Conservation (phyloP, 2,329 filamentous ascomycete species). For the Colletotrichum cereale region DNA sequence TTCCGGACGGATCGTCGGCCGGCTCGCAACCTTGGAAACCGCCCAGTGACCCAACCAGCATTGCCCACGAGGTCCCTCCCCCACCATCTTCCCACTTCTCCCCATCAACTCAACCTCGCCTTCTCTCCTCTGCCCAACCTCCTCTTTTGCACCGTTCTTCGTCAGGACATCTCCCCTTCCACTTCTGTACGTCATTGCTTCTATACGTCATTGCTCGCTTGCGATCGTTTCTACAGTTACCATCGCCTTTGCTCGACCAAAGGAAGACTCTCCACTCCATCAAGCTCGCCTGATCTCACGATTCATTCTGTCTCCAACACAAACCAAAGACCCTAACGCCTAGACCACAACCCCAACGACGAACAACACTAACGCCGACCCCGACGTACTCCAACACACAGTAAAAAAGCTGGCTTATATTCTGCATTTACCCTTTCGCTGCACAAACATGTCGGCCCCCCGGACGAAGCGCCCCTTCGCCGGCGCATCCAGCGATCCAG, state of each 20-base stretch:
- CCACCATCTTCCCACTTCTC: constrained; percentile 10
- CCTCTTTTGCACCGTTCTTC: constrained; percentile 1
- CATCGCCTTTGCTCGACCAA: constrained; percentile 2
- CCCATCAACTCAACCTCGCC: constrained; percentile 25
- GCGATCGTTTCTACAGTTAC: constrained; percentile 36
- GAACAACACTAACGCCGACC: neutral
- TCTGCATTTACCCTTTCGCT: constrained; percentile 13
- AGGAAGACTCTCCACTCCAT: constrained; percentile 41
- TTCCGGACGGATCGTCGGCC: constrained; percentile 21
- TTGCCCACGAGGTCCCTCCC: constrained; percentile 1
- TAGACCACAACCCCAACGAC: constrained; percentile 11
- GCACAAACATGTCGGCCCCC: constrained; percentile 61
- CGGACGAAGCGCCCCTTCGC: constrained; percentile 73
- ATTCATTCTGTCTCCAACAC: neutral
- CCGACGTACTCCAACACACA: neutral
- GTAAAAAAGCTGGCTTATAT: constrained; percentile 15
- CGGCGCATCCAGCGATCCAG: constrained; percentile 68
- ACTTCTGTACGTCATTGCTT: constrained; percentile 29
- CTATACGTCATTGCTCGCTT: constrained; percentile 31
- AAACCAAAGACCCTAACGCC: constrained; percentile 9
- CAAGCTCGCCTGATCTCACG: constrained; percentile 14
- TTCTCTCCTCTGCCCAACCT: constrained; percentile 5
- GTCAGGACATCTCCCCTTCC: constrained; percentile 22
- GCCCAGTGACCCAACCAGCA: constrained; percentile 14
- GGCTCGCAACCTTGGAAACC: constrained; percentile 26